phyloP scores from a whole-genome alignment of 768 basidiomycete genomes.

The Leccinum obscurum region DNA sequence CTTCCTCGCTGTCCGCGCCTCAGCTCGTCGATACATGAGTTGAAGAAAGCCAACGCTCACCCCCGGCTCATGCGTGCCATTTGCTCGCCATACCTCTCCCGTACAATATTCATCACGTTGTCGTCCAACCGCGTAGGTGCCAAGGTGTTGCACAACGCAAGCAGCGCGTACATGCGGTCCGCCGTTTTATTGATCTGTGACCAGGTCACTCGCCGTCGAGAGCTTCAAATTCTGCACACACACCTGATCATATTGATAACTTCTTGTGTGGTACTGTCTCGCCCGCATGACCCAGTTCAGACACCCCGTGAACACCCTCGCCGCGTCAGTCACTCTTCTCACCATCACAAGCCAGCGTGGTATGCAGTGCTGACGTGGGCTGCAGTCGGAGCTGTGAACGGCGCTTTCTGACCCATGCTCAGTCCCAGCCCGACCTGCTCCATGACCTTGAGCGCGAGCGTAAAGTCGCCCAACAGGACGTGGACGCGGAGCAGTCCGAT shows the following conservation, averaged over 20 bases:
- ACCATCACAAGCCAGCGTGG: slow-evolving; percentile 96
- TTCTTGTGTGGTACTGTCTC: slow-evolving; percentile 94
- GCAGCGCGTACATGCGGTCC: slow-evolving; percentile 96
- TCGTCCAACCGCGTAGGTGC: slow-evolving; percentile 93
- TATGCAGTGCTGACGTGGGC: slow-evolving; percentile 95
- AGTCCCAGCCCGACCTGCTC: slow-evolving; percentile 90
- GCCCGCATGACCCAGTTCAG: slow-evolving; percentile 95
- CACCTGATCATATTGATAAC: slow-evolving; percentile 93
- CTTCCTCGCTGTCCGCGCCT: slow-evolving; percentile 53
- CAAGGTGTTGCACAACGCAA: slow-evolving; percentile 90
- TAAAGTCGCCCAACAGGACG: slow-evolving; percentile 93
- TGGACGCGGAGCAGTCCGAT: slow-evolving; percentile 97
- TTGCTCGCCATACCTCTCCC: slow-evolving; percentile 93
- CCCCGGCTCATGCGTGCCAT: slow-evolving; percentile 81
- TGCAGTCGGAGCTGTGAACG: slow-evolving; percentile 92
- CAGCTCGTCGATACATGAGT: not conserved
- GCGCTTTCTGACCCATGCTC: slow-evolving; percentile 89
- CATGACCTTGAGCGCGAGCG: slow-evolving; percentile 92
- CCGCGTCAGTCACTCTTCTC: slow-evolving; percentile 92
- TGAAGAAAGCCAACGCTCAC: slow-evolving; percentile 44
- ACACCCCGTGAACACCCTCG: slow-evolving; percentile 88
- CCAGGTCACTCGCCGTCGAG: not conserved
- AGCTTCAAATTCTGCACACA: slow-evolving; percentile 27
- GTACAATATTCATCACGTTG: slow-evolving; percentile 89
- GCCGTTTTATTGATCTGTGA: slow-evolving; percentile 92